Evolutionary conservation across 208 protist genomes (phyloP).

Genomic region (Leishmania martiniquensis): DNA sequence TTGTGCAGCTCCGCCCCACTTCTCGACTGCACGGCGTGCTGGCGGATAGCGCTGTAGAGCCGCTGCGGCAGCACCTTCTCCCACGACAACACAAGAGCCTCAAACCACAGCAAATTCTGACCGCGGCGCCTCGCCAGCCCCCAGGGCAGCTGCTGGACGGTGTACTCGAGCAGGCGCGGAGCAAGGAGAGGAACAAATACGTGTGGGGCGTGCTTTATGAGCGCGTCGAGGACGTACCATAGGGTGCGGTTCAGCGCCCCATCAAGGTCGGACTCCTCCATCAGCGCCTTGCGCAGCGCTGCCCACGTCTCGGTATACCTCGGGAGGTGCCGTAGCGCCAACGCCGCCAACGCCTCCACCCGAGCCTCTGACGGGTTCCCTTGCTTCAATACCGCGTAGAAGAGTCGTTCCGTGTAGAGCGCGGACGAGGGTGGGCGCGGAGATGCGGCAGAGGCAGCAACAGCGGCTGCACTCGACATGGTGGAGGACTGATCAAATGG

Average conservation of each 20-base stretch:
- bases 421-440: conserved; percentile 15
- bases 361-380: conserved; percentile 51
- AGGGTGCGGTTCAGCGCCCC: conserved; percentile 52
- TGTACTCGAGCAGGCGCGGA: conserved; percentile 71
- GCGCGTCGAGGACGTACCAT: conserved; percentile 77
- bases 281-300: conserved; percentile 64
- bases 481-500: not conserved
- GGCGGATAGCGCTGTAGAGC: conserved; percentile 46
- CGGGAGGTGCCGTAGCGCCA: conserved; percentile 64
- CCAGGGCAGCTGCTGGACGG: conserved; percentile 77
- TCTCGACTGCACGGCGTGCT: conserved; percentile 61
- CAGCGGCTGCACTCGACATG: not conserved
- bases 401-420: conserved; percentile 63
- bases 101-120: conserved; percentile 51
- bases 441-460: not conserved
- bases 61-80: conserved; percentile 50
- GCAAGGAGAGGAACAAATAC: conserved; percentile 74
- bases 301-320: conserved; percentile 67
- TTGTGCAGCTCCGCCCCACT: conserved; percentile 64
- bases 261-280: conserved; percentile 49
- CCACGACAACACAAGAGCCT: conserved; percentile 75
- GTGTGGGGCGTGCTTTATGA: conserved; percentile 77
- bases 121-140: conserved; percentile 22
- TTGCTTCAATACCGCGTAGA: conserved; percentile 51
- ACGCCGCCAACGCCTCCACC: conserved; percentile 55